Evolutionary conservation across 495 filamentous ascomycete genomes (phyloP).

Genomic region (Paragyromitra xinjiangensis): DNA sequence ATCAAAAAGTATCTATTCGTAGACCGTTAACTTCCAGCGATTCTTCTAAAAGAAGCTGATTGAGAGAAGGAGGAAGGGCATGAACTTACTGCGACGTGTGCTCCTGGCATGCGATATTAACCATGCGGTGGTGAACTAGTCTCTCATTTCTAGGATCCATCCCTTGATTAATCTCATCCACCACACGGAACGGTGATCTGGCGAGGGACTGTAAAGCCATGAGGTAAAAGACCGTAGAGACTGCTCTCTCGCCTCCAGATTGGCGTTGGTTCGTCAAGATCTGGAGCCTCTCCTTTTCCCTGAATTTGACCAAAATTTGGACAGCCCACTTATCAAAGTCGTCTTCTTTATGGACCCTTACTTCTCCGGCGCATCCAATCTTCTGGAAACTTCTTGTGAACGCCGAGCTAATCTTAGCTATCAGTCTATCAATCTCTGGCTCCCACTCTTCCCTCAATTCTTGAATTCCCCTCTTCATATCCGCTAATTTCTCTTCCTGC

Average conservation of each 20-base stretch:
- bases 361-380: conserved; percentile 95
- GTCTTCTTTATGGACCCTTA: conserved; percentile 78
- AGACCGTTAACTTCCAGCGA: conserved; percentile 23
- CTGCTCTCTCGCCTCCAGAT: conserved; percentile 93
- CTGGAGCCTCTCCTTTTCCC: conserved; percentile 82
- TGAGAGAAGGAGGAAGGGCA: background rate
- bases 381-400: conserved; percentile 90
- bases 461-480: conserved; percentile 65
- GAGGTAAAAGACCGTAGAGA: conserved; percentile 98
- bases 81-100: conserved; percentile 67
- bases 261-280: conserved; percentile 89
- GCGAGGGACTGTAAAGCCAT: conserved; percentile 97
- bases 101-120: conserved; percentile 86
- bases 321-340: conserved; percentile 95
- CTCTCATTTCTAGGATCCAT: conserved; percentile 99
- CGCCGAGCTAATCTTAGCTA: conserved; percentile 83
- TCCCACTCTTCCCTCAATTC: conserved; percentile 76
- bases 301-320: conserved; percentile 93
- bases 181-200: conserved; percentile 96
- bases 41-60: background rate
- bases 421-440: conserved; percentile 78
- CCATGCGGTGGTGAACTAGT: conserved; percentile 96
- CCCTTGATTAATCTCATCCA: conserved; percentile 99
- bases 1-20: conserved; percentile 84
- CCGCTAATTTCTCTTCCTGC: conserved; percentile 65